Conservation (phyloP, 257 asterid genomes). For the Solanum chaucha region DNA sequence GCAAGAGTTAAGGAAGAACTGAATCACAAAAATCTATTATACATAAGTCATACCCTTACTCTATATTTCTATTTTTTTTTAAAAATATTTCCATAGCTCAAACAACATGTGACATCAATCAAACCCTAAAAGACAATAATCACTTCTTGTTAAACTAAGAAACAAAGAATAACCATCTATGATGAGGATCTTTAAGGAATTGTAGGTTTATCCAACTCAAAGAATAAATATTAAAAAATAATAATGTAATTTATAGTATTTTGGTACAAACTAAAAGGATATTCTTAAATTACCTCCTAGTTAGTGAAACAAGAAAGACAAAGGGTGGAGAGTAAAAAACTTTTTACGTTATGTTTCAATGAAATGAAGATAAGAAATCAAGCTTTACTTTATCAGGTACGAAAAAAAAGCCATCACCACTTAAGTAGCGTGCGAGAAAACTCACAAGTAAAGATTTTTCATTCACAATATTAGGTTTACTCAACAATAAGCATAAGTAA, state of each 20-base stretch:
- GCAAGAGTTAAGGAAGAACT: not conserved
- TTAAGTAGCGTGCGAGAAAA: not conserved
- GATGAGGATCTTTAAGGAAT: not conserved
- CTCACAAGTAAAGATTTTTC: not conserved
- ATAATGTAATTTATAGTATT: not conserved
- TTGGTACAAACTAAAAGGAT: not conserved
- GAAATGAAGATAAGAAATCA: not conserved
- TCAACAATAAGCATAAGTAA: not conserved
- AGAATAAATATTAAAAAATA: not conserved
- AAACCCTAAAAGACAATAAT: not conserved
- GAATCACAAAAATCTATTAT: not conserved
- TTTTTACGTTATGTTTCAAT: not conserved
- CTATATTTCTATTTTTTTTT: not conserved
- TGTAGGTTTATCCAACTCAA: not conserved
- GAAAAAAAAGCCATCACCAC: not conserved
- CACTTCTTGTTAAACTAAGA: not conserved
- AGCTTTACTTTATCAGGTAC: not conserved
- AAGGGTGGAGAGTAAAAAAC: not conserved
- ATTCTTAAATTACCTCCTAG: not conserved
- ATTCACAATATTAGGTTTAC: not conserved
- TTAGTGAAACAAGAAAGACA: not conserved
- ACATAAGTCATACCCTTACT: not conserved
- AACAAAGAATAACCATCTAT: not conserved
- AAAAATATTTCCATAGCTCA: not conserved
- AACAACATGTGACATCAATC: not conserved